phyloP scores from a whole-genome alignment of 345 rosid species.

The Brassica rapa region DNA sequence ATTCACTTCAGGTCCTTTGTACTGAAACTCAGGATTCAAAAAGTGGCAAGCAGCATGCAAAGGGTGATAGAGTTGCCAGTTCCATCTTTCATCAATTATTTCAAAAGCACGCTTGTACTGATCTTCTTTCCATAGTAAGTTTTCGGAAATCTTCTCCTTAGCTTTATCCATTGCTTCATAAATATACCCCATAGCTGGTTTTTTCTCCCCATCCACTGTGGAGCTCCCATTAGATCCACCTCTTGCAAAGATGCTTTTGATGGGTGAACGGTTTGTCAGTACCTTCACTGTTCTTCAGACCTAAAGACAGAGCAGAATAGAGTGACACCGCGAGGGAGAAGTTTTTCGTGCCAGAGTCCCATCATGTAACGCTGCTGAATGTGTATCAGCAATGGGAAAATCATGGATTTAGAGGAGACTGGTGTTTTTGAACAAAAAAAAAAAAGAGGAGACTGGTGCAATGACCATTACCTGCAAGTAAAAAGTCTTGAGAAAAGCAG shows the following conservation, averaged over 20 bases:
- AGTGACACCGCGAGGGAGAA: slow-evolving; percentile 92
- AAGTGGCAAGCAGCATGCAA: background rate
- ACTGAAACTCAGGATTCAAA: background rate
- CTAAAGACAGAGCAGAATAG: slow-evolving; percentile 92
- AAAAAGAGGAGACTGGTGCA: too few species aligned
- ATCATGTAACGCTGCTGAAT: slow-evolving; percentile 79
- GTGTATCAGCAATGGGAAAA: slow-evolving; percentile 95
- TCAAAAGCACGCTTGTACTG: background rate
- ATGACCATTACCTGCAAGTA: too few species aligned
- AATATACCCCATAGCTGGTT: background rate
- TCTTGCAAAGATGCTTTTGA: slow-evolving; percentile 96
- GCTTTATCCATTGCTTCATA: background rate
- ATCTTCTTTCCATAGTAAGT: too few species aligned
- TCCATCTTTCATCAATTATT: background rate
- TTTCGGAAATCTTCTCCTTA: background rate
- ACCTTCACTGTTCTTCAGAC: slow-evolving; percentile 95
- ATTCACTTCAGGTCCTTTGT: background rate
- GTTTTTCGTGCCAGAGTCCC: slow-evolving; percentile 91
- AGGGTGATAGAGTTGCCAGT: background rate
- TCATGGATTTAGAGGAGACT: slow-evolving; percentile 27
- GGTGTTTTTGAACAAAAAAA: too few species aligned
- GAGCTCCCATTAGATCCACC: slow-evolving; percentile 98
- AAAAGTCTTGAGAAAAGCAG: too few species aligned
- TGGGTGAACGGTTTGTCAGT: slow-evolving; percentile 91
- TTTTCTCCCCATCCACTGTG: slow-evolving; percentile 37